Evolutionary conservation across 2,329 filamentous ascomycete species (phyloP).

Genomic region (Penicillium sp.): DNA sequence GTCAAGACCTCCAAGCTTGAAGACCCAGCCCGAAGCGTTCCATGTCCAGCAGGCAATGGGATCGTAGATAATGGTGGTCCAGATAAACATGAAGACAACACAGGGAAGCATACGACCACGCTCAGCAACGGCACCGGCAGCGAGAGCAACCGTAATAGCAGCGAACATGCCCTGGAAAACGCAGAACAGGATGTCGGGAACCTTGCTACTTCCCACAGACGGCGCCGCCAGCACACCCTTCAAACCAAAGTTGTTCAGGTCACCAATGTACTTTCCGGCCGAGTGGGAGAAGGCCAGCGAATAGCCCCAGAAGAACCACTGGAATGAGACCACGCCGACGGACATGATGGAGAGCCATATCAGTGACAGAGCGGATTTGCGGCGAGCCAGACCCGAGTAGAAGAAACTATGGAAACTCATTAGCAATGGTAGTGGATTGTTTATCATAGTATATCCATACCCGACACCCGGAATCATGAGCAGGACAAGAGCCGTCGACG

Average conservation of each 20-base stretch:
- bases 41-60: constrained; percentile 94
- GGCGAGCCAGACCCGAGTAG: constrained; percentile 82
- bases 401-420: constrained; percentile 62
- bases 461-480: constrained; percentile 91
- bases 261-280: constrained; percentile 69
- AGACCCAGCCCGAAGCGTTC: constrained; percentile 78
- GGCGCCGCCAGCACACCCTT: constrained; percentile 68
- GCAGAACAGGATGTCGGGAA: constrained; percentile 80
- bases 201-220: constrained; percentile 64
- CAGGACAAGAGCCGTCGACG: constrained; percentile 70
- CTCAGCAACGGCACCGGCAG: constrained; percentile 78
- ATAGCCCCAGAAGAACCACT: constrained; percentile 96
- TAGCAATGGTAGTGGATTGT: not conserved
- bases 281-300: constrained; percentile 75
- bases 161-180: constrained; percentile 62
- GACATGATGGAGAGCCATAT: constrained; percentile 83
- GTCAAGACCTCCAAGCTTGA: constrained; percentile 72
- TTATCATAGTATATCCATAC: constrained; percentile 34
- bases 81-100: constrained; percentile 88
- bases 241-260: constrained; percentile 75
- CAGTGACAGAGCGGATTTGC: constrained; percentile 81
- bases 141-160: constrained; percentile 77
- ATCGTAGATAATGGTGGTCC: constrained; percentile 85
- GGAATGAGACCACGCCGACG: constrained; percentile 72
- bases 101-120: constrained; percentile 82